Conservation (phyloP, 148 eudicot genomes). For the Camellia granthamiana region DNA sequence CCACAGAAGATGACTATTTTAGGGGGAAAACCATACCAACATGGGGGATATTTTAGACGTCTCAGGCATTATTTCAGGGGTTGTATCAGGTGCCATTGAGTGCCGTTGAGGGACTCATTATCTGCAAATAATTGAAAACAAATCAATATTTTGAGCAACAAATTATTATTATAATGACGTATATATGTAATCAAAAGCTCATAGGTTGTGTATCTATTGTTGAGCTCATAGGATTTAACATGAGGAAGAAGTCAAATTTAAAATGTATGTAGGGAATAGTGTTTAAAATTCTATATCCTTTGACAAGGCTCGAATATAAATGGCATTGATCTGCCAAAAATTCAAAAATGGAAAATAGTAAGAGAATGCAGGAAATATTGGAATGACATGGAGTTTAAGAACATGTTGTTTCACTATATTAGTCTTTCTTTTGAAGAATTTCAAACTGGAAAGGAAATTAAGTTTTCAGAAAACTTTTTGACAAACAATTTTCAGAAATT, state of each 20-base stretch:
- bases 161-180: background rate
- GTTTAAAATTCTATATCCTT: background rate
- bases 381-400: background rate
- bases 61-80: constrained; percentile 46
- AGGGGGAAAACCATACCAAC: constrained; percentile 28
- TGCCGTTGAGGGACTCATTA: constrained; percentile 25
- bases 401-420: background rate
- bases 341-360: background rate
- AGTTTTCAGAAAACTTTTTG: background rate
- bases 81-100: constrained; percentile 31
- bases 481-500: background rate
- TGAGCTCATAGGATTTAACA: background rate
- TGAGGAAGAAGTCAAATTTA: background rate
- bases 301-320: background rate
- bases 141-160: constrained; percentile 9
- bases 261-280: background rate
- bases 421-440: background rate
- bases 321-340: background rate
- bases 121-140: constrained; percentile 28
- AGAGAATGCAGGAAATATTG: background rate
- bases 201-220: background rate
- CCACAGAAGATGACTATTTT: no score
- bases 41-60: constrained; percentile 36
- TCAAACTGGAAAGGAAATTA: background rate
- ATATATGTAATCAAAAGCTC: background rate